Evolutionary conservation across 148 eudicot species (phyloP).

Genomic region (Nepenthes gracilis): DNA sequence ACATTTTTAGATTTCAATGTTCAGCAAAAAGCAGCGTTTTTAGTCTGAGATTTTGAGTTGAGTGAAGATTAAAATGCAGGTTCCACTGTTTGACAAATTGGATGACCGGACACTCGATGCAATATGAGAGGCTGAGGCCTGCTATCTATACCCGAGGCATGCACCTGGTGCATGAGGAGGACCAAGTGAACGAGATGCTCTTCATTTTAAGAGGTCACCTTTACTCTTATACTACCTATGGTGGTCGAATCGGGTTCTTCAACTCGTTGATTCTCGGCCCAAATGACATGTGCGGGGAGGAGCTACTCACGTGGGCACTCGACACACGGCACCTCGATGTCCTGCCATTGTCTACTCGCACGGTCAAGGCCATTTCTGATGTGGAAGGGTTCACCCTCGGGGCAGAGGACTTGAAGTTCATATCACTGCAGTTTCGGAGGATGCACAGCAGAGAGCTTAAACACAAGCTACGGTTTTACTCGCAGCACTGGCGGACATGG

Average conservation of each 20-base stretch:
- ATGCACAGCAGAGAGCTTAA: slow-evolving; percentile 35
- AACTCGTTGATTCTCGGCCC: slow-evolving; percentile 38
- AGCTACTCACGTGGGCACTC: slow-evolving; percentile 49
- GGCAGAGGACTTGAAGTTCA: slow-evolving; percentile 36
- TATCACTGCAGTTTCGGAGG: slow-evolving; percentile 32
- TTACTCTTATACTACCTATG: slow-evolving; percentile 42
- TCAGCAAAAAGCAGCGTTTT: no score
- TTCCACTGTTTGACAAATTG: slow-evolving; percentile 44
- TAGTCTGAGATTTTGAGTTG: background rate
- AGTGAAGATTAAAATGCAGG: slow-evolving; percentile 13
- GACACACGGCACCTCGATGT: slow-evolving; percentile 27
- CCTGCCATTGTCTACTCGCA: slow-evolving; percentile 49
- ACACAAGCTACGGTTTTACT: slow-evolving; percentile 39
- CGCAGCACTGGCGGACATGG: slow-evolving; percentile 64
- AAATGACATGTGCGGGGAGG: slow-evolving; percentile 51
- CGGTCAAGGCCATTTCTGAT: slow-evolving; percentile 37
- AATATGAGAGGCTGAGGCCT: slow-evolving; percentile 54
- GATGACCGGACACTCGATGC: slow-evolving; percentile 45
- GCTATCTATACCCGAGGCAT: slow-evolving; percentile 33
- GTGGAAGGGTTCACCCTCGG: slow-evolving; percentile 33
- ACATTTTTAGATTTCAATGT: no score
- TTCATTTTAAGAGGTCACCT: slow-evolving; percentile 56
- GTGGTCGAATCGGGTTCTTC: slow-evolving; percentile 47
- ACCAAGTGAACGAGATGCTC: slow-evolving; percentile 48
- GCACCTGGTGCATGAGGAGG: slow-evolving; percentile 33